Conservation (phyloP, 495 filamentous ascomycete genomes). For the Sphaerosporella brunnea region DNA sequence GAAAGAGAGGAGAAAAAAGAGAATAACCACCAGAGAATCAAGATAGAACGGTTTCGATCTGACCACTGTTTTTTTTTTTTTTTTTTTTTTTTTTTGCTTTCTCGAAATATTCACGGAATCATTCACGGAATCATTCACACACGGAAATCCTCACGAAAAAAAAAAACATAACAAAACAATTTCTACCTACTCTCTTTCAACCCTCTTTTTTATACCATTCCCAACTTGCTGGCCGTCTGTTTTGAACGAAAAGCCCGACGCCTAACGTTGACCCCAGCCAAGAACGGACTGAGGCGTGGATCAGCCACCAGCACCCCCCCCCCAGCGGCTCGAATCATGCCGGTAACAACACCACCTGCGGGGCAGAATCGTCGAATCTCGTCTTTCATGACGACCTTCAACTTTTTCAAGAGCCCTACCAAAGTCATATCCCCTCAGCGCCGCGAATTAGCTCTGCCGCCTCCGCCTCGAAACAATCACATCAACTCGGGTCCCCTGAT, state of each 20-base stretch:
- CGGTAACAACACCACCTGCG: conserved; percentile 12
- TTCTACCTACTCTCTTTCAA: background rate
- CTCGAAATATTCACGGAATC: no score
- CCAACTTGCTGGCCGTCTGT: background rate
- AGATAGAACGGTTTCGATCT: no score
- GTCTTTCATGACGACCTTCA: conserved; percentile 22
- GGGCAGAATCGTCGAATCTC: conserved; percentile 19
- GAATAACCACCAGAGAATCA: no score
- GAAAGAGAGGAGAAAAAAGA: no score
- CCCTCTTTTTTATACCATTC: background rate
- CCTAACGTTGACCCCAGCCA: background rate
- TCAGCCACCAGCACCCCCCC: no score
- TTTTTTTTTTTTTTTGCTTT: no score
- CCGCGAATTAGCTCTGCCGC: conserved; percentile 13
- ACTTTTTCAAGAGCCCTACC: conserved; percentile 23
- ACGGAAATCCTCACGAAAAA: no score
- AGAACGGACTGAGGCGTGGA: background rate
- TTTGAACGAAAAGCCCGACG: background rate
- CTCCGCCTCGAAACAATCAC: background rate
- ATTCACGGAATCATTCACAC: no score
- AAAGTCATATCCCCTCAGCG: conserved; percentile 13
- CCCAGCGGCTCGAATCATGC: conserved; percentile 8
- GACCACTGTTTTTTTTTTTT: no score
- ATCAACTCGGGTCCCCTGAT: conserved; percentile 13
- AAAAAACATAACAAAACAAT: background rate